These are phyloP conservation scores for Neurospora sublineolata DNA, from an alignment of 495 filamentous ascomycete genomes.

Conservation along the genomic window DNA sequence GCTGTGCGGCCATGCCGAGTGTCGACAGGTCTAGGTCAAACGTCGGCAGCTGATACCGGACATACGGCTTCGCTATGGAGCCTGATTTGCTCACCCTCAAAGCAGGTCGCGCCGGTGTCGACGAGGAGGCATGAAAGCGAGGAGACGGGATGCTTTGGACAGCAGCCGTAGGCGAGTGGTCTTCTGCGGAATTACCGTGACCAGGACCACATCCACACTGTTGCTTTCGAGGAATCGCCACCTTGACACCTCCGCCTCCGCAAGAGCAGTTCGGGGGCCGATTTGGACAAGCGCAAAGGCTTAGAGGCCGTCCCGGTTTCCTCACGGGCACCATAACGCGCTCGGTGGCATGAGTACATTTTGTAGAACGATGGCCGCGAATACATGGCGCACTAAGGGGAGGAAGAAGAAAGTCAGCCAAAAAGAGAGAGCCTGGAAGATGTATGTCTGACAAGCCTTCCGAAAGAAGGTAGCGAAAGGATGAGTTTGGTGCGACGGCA, in stretches of 20 bases:
- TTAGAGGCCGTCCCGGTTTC: conserved; percentile 68
- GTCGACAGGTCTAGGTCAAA: conserved; percentile 32
- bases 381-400: conserved; percentile 64
- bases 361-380: conserved; percentile 75
- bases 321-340: conserved; percentile 68
- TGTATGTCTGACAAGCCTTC: background rate
- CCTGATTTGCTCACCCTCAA: conserved; percentile 34
- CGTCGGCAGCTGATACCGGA: conserved; percentile 29
- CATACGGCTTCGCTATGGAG: conserved; percentile 13
- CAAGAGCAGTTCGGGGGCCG: conserved; percentile 36
- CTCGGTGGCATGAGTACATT: conserved; percentile 63
- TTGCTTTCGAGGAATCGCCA: conserved; percentile 41
- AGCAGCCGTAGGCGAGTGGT: conserved; percentile 7
- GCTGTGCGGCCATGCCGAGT: conserved; percentile 24
- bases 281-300: conserved; percentile 59
- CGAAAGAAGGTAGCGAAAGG: background rate
- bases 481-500: background rate
- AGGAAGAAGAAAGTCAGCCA: conserved; percentile 12
- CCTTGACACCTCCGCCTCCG: conserved; percentile 37
- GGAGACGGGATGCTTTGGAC: background rate
- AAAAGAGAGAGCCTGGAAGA: background rate
- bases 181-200: background rate
- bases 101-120: conserved; percentile 20
- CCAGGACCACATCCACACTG: conserved; percentile 33
- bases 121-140: conserved; percentile 16